Conservation (phyloP, 108 stramenopile species). For the Thalassiosira profunda region DNA sequence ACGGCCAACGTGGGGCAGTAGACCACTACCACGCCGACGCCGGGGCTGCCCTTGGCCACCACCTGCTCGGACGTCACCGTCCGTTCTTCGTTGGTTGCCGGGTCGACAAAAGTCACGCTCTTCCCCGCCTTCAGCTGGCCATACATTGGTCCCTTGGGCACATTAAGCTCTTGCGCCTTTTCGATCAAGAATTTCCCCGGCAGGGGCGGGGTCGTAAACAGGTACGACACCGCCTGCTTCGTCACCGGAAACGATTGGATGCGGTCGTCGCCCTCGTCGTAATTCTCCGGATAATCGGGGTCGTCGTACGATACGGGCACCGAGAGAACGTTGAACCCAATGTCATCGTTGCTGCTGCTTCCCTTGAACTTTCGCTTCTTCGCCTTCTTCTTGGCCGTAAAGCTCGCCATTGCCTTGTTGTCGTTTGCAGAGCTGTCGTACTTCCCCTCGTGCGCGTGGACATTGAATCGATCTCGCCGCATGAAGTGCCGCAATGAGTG, state of each 20-base stretch:
- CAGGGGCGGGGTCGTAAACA: slow-evolving; percentile 73
- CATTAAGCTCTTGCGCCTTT: slow-evolving; percentile 70
- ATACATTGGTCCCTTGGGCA: slow-evolving; percentile 88
- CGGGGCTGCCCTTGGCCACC: slow-evolving; percentile 64
- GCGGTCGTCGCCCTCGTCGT: slow-evolving; percentile 5
- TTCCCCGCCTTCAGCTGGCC: slow-evolving; percentile 84
- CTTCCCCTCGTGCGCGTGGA: slow-evolving; percentile 67
- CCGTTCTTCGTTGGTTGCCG: slow-evolving; percentile 44
- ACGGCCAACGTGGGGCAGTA: slow-evolving; percentile 54
- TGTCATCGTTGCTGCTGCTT: slow-evolving; percentile 25
- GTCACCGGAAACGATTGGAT: slow-evolving; percentile 3
- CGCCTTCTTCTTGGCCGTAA: slow-evolving; percentile 15
- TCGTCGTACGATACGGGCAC: slow-evolving; percentile 12
- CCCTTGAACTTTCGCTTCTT: slow-evolving; percentile 40
- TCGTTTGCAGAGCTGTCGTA: slow-evolving; percentile 28
- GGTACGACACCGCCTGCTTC: slow-evolving; percentile 60
- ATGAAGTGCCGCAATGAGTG: slow-evolving; percentile 85
- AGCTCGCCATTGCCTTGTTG: slow-evolving; percentile 7
- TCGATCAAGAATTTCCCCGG: slow-evolving; percentile 81
- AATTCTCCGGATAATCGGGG: background rate
- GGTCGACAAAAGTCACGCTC: slow-evolving; percentile 69
- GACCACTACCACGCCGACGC: slow-evolving; percentile 67
- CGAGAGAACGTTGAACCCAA: slow-evolving; percentile 22
- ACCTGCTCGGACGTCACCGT: slow-evolving; percentile 73
- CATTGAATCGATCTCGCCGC: slow-evolving; percentile 73